A percentile compares a stretch with the other conserved stretches of the same genome.
These are phyloP conservation scores for Aspergillus phoenicis DNA, from an alignment of 2,329 filamentous ascomycete genomes.

Conservation along the genomic window DNA sequence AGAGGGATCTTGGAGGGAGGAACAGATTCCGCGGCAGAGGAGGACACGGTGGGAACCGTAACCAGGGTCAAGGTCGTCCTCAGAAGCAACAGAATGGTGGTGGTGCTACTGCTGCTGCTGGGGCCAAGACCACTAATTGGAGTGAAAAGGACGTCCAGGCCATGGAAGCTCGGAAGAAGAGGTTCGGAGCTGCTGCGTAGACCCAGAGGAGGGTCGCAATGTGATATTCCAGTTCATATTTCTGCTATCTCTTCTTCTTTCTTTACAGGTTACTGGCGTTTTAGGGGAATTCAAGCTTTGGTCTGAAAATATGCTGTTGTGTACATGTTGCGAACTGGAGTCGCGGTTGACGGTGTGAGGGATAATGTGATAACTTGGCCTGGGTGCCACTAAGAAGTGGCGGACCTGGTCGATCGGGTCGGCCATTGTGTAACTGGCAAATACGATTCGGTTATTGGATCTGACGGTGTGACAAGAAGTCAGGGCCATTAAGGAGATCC, in stretches of 20 bases:
- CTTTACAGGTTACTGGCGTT: conserved; percentile 20
- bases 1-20: conserved; percentile 40
- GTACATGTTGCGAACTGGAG: not conserved
- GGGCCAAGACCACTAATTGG: conserved; percentile 22
- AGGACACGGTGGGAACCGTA: conserved; percentile 24
- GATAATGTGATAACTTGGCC: not conserved
- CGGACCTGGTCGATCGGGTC: conserved; percentile 3
- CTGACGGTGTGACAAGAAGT: not conserved
- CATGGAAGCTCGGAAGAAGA: conserved; percentile 52
- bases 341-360: not conserved
- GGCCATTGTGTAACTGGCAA: conserved; percentile 5
- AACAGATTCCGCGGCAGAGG: conserved; percentile 31
- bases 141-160: conserved; percentile 48
- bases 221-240: conserved; percentile 10
- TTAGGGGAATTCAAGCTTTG: conserved; percentile 14
- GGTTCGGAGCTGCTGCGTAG: conserved; percentile 43
- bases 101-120: conserved; percentile 19
- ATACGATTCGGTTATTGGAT: not conserved
- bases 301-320: not conserved
- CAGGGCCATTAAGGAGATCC: not conserved
- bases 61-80: conserved; percentile 24
- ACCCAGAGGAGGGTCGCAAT: not conserved
- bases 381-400: not conserved
- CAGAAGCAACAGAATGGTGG: conserved; percentile 22
- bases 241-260: conserved; percentile 12